Percentiles rank a stretch among this genome's conserved stretches.
These are phyloP conservation scores for Castanospermum australe DNA, from an alignment of 306 rosid species.

Conservation along the genomic window DNA sequence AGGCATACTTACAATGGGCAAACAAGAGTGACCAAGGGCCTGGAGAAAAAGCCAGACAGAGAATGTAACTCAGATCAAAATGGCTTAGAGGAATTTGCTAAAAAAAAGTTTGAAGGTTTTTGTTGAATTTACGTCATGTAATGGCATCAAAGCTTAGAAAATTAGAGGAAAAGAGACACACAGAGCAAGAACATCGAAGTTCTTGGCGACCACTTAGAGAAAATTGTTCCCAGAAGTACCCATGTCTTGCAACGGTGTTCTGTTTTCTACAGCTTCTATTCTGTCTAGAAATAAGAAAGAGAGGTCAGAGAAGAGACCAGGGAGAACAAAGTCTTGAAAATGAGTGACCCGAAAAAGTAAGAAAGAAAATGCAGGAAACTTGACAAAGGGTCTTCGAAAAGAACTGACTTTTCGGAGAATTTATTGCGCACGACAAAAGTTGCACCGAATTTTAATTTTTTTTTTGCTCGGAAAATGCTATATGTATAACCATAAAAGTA, in stretches of 20 bases:
- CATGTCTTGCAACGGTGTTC: slow-evolving; percentile 38
- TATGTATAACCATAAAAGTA: too few relatives aligned
- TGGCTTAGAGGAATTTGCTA: neutral
- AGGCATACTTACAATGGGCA: slow-evolving; percentile 77
- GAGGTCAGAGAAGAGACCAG: slow-evolving; percentile 19
- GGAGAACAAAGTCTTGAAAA: slow-evolving; percentile 8
- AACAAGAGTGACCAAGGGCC: slow-evolving; percentile 84
- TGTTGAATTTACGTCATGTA: neutral
- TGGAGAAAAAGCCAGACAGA: slow-evolving; percentile 25
- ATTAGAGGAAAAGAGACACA: slow-evolving; percentile 24
- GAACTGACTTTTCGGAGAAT: slow-evolving; percentile 43
- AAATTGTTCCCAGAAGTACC: slow-evolving; percentile 56
- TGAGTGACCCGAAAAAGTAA: slow-evolving; percentile 1
- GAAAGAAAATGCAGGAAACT: slow-evolving; percentile 20
- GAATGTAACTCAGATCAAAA: neutral
- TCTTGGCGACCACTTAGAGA: slow-evolving; percentile 73
- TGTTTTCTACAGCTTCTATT: neutral
- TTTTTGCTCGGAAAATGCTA: neutral
- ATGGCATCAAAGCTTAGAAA: neutral
- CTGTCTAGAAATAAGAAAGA: neutral
- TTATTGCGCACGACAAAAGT: slow-evolving; percentile 42
- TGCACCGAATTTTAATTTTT: slow-evolving; percentile 52
- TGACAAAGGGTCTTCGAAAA: slow-evolving; percentile 1
- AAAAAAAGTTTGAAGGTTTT: neutral
- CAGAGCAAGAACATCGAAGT: slow-evolving; percentile 93